Evolutionary conservation across 1,284 basidiomycete genomes (phyloP), one percentile per base, ranked within the genome.

Genomic region (Clitocybe nebularis): DNA sequence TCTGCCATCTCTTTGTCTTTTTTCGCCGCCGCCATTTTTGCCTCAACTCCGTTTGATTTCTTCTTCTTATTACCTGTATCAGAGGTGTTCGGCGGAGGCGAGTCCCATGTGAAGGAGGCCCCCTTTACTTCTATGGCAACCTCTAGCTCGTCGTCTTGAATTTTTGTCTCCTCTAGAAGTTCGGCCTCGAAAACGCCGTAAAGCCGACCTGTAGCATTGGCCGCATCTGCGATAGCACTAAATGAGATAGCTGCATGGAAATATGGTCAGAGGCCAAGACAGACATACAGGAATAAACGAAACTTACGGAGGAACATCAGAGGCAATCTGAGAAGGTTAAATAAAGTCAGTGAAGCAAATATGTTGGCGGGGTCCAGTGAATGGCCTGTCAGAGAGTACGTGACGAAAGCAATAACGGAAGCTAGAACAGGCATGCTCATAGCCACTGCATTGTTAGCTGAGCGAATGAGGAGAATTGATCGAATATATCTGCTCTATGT

Each of bases 81-180:
- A 7, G 17, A 13, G 2, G 28, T 50, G 37, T 77, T 68, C 32
- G 78, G 68, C 36, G 84, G 79, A 4, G 86, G 81, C 2, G 78
- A 75, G 55, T 95, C 92, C 92, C 93, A 95, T 0, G 80, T 80
- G 60, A 94, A 94, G 7, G 79, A 77, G 2, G 81, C 90, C 43
- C 74, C 67, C 28, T 77, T 67, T 36, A 89, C 75, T 41, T 74
- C 69, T 44, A 95, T 56, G 2, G 89, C 91, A 28, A 70, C 65
- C 7, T 75, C 65, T 22, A 87, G 61, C 41, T 77, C 64, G 13
- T 72, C 60, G 39, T 82, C 70, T 4, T 72, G 60, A 4, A 66
- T 53, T 22, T 75, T 68, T 1, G 68, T 72, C 44, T 86, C 79
- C 5, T 75, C 71, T 4, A 85, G 66, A 3, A 80, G 69, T 57